These are phyloP conservation scores for Neckera pumila DNA, from an alignment of 225 moss, liverwort and hornwort genomes.

Conservation along the genomic window DNA sequence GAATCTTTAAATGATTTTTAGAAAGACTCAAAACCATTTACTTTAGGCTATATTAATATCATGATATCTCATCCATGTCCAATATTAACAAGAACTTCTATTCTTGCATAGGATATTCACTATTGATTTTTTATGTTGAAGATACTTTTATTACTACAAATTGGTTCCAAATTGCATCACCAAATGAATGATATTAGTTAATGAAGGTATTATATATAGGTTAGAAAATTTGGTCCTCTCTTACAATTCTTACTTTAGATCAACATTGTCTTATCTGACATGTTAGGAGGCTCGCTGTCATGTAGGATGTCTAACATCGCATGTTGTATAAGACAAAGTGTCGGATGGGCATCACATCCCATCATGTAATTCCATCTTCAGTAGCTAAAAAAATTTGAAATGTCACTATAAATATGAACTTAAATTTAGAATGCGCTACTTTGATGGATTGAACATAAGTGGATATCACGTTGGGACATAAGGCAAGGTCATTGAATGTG, in stretches of 20 bases:
- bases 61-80: neutral
- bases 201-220: neutral
- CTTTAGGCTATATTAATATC: neutral
- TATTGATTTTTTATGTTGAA: neutral
- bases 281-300: too few species aligned
- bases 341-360: too few species aligned
- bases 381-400: too few species aligned
- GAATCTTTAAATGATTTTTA: neutral
- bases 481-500: too few species aligned
- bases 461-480: fast-evolving
- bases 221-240: neutral
- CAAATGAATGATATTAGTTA: neutral
- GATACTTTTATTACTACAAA: neutral
- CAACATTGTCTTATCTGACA: too few species aligned
- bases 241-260: neutral
- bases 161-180: neutral
- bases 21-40: neutral
- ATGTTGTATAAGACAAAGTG: too few species aligned
- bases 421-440: too few species aligned
- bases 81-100: neutral
- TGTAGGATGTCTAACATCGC: too few species aligned
- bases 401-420: too few species aligned
- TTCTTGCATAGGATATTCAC: neutral
- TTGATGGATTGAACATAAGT: neutral
- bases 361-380: too few species aligned